Percentiles rank a stretch among this genome's conserved stretches.
Conservation (phyloP, 306 rosid genomes). For the Coriaria nepalensis region DNA sequence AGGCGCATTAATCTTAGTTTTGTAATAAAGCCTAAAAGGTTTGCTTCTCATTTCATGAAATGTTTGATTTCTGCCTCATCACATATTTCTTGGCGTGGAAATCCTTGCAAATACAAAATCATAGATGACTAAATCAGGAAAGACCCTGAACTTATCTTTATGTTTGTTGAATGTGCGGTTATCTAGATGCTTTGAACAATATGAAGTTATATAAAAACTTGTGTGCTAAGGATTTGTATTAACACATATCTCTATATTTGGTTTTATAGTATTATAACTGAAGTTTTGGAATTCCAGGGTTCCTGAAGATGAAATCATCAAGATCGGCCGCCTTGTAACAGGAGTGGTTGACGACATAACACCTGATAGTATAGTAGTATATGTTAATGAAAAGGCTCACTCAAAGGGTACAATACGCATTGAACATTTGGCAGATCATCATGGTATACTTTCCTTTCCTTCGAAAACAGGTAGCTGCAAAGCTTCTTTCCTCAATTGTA, state of each 20-base stretch:
- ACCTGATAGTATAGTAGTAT: conserved; percentile 41
- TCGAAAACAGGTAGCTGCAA: not conserved
- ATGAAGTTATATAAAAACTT: not conserved
- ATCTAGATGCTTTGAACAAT: not conserved
- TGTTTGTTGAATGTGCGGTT: not conserved
- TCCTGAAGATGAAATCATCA: conserved; percentile 51
- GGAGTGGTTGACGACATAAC: conserved; percentile 74
- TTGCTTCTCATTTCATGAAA: conserved; percentile 10
- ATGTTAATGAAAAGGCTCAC: conserved; percentile 45
- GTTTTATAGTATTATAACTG: not conserved
- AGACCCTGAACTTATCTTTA: too few relatives aligned
- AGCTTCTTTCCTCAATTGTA: conserved; percentile 7
- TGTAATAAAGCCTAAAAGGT: conserved; percentile 73
- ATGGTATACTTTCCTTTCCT: conserved; percentile 31
- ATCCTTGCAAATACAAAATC: too few relatives aligned
- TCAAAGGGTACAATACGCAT: conserved; percentile 59
- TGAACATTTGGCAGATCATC: conserved; percentile 88
- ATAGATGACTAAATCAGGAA: too few relatives aligned
- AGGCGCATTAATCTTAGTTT: conserved; percentile 85
- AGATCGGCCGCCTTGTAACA: conserved; percentile 57
- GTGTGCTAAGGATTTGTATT: not conserved
- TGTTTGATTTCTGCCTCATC: not conserved
- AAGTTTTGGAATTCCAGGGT: conserved; percentile 42
- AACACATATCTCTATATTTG: too few relatives aligned
- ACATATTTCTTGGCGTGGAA: too few relatives aligned